phyloP scores from a whole-genome alignment of 1,284 basidiomycete genomes.

The Ustilago shanxiensis region DNA sequence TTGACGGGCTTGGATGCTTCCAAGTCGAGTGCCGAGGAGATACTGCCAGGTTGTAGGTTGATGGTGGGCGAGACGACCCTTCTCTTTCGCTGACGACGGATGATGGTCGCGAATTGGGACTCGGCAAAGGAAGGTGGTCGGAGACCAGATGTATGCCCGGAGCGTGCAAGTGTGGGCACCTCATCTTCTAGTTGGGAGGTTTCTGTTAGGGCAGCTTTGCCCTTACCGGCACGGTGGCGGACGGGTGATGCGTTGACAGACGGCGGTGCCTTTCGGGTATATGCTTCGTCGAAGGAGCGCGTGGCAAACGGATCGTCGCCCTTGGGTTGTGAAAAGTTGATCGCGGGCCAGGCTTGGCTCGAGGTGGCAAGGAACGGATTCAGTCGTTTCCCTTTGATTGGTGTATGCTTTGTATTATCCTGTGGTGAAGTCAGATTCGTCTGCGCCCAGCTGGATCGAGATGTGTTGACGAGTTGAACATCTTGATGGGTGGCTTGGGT shows the following conservation, averaged over 20 bases:
- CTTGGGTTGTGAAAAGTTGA: background rate
- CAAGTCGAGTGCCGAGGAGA: slow-evolving; percentile 30
- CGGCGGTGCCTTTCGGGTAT: background rate
- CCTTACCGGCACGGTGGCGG: slow-evolving; percentile 30
- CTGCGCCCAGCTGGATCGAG: background rate
- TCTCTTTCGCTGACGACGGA: slow-evolving; percentile 55
- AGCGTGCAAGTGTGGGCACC: background rate
- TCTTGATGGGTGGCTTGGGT: background rate
- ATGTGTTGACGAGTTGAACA: background rate
- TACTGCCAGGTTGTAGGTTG: slow-evolving; percentile 21
- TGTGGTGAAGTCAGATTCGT: background rate
- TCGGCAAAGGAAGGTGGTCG: slow-evolving; percentile 56
- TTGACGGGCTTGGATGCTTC: slow-evolving; percentile 19
- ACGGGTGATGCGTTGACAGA: slow-evolving; percentile 17
- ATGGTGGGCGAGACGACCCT: slow-evolving; percentile 49
- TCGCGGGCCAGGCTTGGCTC: background rate
- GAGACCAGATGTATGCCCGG: background rate
- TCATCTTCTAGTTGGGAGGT: background rate
- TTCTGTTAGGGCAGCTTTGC: slow-evolving; percentile 3
- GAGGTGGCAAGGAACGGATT: background rate
- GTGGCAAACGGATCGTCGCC: background rate
- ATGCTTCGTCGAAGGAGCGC: background rate
- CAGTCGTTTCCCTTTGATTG: background rate
- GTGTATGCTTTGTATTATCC: background rate
- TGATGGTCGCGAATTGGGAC: slow-evolving; percentile 61